Percentiles rank a stretch among this genome's conserved stretches.
Conservation (phyloP, 805 yeast genomes). For the Sugiyamaella boreocaroliniensis region DNA sequence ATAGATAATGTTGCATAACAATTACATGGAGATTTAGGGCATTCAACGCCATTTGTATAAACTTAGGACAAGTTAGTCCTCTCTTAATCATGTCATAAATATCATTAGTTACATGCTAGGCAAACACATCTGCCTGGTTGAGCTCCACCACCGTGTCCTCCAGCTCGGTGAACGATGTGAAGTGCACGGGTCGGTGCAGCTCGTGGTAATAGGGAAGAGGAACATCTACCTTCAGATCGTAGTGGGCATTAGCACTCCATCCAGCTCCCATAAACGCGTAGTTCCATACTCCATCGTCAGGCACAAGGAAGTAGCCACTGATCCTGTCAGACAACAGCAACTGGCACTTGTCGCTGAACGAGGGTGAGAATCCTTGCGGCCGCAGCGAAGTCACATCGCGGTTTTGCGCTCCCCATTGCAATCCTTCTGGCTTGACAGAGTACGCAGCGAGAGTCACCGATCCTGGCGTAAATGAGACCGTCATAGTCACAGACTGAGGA, state of each 20-base stretch:
- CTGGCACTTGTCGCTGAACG: slow-evolving; percentile 58
- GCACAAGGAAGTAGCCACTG: slow-evolving; percentile 79
- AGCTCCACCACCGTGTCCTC: slow-evolving; percentile 41
- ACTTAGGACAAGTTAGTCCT: too few relatives aligned
- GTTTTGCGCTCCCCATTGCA: slow-evolving; percentile 68
- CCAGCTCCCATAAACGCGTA: slow-evolving; percentile 81
- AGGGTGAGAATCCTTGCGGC: slow-evolving; percentile 62
- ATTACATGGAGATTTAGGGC: too few relatives aligned
- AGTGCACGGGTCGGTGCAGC: slow-evolving; percentile 82
- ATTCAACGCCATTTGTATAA: too few relatives aligned
- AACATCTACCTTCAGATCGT: slow-evolving; percentile 61
- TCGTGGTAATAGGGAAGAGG: slow-evolving; percentile 84
- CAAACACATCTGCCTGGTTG: slow-evolving; percentile 59
- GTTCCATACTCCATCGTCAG: slow-evolving; percentile 83
- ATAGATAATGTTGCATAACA: too few relatives aligned
- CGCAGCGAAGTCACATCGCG: slow-evolving; percentile 46
- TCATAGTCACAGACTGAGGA: slow-evolving; percentile 45
- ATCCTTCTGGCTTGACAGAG: slow-evolving; percentile 56
- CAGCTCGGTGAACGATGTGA: slow-evolving; percentile 62
- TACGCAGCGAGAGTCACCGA: slow-evolving; percentile 70
- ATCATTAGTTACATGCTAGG: slow-evolving; percentile 25
- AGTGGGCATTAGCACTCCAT: slow-evolving; percentile 59
- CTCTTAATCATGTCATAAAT: not conserved
- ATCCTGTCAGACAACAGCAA: slow-evolving; percentile 66
- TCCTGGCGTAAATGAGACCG: slow-evolving; percentile 74